These are phyloP conservation scores for Paratinospora sagittata DNA, from an alignment of 164 flowering plant genomes.

Conservation along the genomic window DNA sequence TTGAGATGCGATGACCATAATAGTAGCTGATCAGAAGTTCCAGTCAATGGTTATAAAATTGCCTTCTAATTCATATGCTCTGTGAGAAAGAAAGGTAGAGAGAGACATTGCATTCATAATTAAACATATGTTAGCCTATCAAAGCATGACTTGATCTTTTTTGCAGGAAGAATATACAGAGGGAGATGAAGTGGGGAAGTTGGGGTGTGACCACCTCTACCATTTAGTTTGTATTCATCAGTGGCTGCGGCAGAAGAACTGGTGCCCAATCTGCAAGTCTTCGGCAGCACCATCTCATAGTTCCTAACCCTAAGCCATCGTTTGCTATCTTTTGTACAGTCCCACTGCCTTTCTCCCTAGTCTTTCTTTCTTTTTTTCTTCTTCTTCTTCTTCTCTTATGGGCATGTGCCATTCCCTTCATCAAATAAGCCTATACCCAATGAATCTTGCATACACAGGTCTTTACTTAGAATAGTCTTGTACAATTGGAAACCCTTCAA, in stretches of 20 bases:
- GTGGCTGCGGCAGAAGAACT: slow-evolving; percentile 85
- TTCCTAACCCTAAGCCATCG: background rate
- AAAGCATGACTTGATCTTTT: background rate
- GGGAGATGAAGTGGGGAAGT: slow-evolving; percentile 72
- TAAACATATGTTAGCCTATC: background rate
- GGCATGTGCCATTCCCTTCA: background rate
- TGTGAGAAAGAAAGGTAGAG: background rate
- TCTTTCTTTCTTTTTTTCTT: background rate
- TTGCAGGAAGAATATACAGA: slow-evolving; percentile 76
- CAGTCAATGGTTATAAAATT: background rate
- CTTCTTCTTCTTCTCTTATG: background rate
- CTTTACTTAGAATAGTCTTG: background rate
- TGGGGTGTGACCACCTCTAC: slow-evolving; percentile 65
- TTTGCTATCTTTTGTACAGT: slow-evolving; percentile 5
- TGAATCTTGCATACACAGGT: slow-evolving; percentile 1
- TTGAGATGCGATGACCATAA: no score
- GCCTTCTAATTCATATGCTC: background rate
- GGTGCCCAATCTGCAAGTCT: slow-evolving; percentile 96
- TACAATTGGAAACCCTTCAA: slow-evolving; percentile 5
- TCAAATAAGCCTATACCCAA: slow-evolving; percentile 14
- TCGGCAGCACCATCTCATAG: slow-evolving; percentile 35
- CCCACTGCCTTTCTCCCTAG: slow-evolving; percentile 6
- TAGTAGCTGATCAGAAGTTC: background rate
- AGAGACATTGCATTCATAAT: background rate
- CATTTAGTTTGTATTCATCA: slow-evolving; percentile 65